These are phyloP conservation scores for Aspergillus brasiliensis DNA, from an alignment of 2,329 filamentous ascomycete species.

Conservation along the genomic window DNA sequence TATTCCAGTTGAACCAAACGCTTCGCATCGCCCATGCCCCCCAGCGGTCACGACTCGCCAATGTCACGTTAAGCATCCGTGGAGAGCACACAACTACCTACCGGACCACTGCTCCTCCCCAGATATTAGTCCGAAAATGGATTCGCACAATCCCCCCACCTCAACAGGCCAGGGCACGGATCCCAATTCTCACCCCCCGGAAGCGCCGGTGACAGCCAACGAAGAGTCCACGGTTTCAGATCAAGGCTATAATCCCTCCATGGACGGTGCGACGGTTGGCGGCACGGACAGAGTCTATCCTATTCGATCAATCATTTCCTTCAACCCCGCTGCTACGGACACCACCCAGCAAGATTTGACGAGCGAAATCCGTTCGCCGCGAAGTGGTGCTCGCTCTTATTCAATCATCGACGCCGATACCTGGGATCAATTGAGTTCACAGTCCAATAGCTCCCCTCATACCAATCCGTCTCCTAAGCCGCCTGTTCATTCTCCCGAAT, in stretches of 20 bases:
- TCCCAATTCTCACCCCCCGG: background rate
- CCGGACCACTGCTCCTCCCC: background rate
- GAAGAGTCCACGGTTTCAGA: background rate
- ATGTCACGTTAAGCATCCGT: background rate
- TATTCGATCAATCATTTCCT: slow-evolving; percentile 76
- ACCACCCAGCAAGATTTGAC: slow-evolving; percentile 19
- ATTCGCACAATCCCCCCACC: background rate
- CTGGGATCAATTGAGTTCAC: slow-evolving; percentile 25
- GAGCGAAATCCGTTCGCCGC: slow-evolving; percentile 21
- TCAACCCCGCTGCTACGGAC: slow-evolving; percentile 58
- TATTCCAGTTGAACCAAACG: background rate
- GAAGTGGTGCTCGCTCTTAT: slow-evolving; percentile 27
- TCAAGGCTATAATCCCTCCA: background rate
- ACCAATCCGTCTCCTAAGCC: background rate
- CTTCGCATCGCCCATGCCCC: background rate
- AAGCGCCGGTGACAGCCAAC: background rate
- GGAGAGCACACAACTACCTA: background rate
- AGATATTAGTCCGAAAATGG: background rate
- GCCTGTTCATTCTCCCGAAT: background rate
- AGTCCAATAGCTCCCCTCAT: slow-evolving; percentile 8
- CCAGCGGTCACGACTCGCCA: background rate
- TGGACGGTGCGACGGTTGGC: slow-evolving; percentile 14
- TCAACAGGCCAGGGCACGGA: background rate
- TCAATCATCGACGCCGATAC: slow-evolving; percentile 32
- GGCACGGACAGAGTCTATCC: slow-evolving; percentile 70